phyloP scores from a whole-genome alignment of 192 early-diverging fungal genomes.

The Lobulomyces angularis region DNA sequence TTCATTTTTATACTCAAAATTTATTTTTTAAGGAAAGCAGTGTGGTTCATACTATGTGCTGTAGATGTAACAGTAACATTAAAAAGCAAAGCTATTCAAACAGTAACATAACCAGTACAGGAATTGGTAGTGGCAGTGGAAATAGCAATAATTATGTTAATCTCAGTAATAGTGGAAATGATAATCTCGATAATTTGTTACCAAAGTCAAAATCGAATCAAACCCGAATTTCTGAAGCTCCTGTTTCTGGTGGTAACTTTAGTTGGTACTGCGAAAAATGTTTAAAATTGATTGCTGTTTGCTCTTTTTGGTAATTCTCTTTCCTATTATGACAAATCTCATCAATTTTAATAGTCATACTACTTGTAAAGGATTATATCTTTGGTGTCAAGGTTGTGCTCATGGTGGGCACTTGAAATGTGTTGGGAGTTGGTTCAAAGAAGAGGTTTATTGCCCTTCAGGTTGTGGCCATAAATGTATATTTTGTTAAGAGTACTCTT shows the following conservation, averaged over 20 bases:
- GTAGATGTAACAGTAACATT: no score
- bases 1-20: no score
- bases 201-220: constrained; percentile 21
- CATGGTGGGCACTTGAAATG: constrained; percentile 71
- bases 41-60: no score
- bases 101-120: constrained; percentile 22
- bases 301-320: constrained; percentile 50
- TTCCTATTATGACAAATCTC: background rate
- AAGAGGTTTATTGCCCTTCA: constrained; percentile 50
- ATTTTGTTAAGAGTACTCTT: constrained; percentile 6
- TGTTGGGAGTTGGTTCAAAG: constrained; percentile 52
- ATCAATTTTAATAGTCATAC: constrained; percentile 39
- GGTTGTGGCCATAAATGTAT: constrained; percentile 64
- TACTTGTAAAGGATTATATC: constrained; percentile 56
- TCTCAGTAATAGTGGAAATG: constrained; percentile 14
- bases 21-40: no score
- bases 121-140: constrained; percentile 32
- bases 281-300: constrained; percentile 41
- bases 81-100: constrained; percentile 32
- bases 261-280: constrained; percentile 69
- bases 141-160: constrained; percentile 9
- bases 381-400: constrained; percentile 68
- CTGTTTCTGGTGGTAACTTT: no score
- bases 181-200: constrained; percentile 52
- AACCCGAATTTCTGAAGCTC: constrained; percentile 54